phyloP scores from a whole-genome alignment of 352 stramenopile genomes.

The Pythium phragmiticola region DNA sequence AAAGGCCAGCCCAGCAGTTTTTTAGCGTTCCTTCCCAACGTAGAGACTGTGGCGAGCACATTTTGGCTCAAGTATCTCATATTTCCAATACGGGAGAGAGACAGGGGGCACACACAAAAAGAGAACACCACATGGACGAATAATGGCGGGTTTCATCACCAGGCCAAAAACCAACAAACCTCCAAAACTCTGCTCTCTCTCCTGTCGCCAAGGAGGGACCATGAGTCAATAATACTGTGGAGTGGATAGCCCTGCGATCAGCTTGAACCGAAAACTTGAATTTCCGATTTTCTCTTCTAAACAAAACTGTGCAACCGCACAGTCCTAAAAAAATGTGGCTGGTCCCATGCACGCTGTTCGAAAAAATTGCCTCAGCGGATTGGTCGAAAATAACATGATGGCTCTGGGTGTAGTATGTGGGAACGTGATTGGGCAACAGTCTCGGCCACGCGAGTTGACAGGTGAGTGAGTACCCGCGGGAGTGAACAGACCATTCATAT shows the following conservation, averaged over 20 bases:
- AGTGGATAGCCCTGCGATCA: not conserved
- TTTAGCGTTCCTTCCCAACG: too few relatives aligned
- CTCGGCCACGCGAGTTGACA: conserved; percentile 11
- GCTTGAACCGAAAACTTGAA: not conserved
- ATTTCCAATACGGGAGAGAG: not conserved
- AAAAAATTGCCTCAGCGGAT: not conserved
- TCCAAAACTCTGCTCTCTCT: not conserved
- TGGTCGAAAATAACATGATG: not conserved
- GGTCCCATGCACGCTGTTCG: conserved; percentile 17
- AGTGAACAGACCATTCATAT: not conserved
- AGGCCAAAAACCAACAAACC: not conserved
- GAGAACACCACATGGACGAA: not conserved
- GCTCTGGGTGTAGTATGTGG: not conserved
- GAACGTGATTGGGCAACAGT: conserved; percentile 3
- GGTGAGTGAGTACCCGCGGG: not conserved
- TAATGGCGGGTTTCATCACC: not conserved
- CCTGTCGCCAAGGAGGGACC: not conserved
- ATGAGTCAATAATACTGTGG: not conserved
- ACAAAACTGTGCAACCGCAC: not conserved
- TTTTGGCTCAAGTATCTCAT: too few relatives aligned
- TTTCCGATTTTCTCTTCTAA: not conserved
- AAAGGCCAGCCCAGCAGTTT: not conserved
- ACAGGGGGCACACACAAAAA: not conserved
- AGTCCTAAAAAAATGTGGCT: conserved; percentile 9
- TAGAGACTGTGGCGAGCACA: not conserved